Evolutionary conservation across 2,329 filamentous ascomycete species (phyloP), one percentile per base, ranked within the genome.

Genomic region (Diaporthe ilicicola): DNA sequence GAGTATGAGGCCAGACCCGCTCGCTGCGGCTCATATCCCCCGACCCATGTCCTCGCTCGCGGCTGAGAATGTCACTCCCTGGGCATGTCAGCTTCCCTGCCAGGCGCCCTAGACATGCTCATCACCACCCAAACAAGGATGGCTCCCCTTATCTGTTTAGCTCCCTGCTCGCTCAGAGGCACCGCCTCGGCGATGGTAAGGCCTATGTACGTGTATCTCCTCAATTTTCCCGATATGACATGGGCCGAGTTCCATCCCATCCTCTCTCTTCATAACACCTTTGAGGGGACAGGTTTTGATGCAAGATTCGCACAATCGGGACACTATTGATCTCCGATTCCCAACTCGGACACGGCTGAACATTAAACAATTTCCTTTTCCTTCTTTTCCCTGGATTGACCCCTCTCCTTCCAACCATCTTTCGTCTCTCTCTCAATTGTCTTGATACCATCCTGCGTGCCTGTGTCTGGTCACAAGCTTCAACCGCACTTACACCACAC

Each of bases 401-500:
- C 32, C 32, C 27, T 42, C 27, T 39, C 24, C 42, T 42, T 48
- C 39, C 15, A 37, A 53, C 53, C 22, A 42, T 55, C 27, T 48
- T 54, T n/a, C 24, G 42, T 27, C 50, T 34, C 27, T 61, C 27
- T 61, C 42, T 24, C 46, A 37, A 32, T 42, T 27, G 32, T 15
- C 42, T 32, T 29, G 34, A 54, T 62, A 37, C n/a, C 51, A 54
- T 9, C n/a, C 19, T 22, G 8, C 50, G 13, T n/a, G 22, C 66
- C 39, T 37, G 37, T 12, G 27, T 39, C 39, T 65, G 59, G 53
- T 59, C 44, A 37, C 42, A 70, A 70, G 34, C 53, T 42, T 61
- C 37, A 50, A 19, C 39, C n/a, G 44, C 32, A 51, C 70, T 67
- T 73, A 73, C 69, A 73, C 71, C 59, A 54, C 66, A 46, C 70